Conservation (phyloP, 2,329 filamentous ascomycete genomes). For the Neurospora crassa region DNA sequence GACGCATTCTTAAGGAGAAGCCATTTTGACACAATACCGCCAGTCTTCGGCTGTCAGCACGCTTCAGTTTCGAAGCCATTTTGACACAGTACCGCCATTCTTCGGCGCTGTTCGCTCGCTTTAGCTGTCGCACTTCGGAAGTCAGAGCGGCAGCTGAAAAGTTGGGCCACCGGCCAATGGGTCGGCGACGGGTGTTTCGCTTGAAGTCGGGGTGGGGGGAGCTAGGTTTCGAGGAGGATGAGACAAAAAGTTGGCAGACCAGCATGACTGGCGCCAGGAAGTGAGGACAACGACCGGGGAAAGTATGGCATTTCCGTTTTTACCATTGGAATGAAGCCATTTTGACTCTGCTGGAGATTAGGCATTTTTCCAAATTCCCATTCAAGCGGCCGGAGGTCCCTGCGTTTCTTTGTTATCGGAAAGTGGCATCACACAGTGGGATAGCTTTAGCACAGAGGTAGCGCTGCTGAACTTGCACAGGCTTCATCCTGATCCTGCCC, state of each 20-base stretch:
- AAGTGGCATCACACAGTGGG: background rate
- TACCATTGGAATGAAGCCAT: constrained; percentile 3
- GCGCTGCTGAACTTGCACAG: background rate
- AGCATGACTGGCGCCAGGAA: background rate
- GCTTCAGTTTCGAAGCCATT: background rate
- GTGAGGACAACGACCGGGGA: background rate
- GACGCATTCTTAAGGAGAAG: background rate
- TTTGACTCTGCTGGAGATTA: background rate
- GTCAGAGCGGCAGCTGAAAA: background rate
- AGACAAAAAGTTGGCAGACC: constrained; percentile 9
- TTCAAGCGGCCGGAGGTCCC: background rate
- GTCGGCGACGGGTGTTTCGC: background rate
- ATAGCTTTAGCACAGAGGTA: background rate
- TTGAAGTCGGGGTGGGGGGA: background rate
- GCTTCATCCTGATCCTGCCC: background rate
- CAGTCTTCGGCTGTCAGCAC: background rate
- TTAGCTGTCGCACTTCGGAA: background rate
- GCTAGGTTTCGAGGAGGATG: background rate
- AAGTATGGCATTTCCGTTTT: constrained; percentile 3
- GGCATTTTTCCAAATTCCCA: background rate
- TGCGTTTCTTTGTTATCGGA: background rate
- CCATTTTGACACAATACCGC: background rate
- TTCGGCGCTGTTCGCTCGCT: background rate
- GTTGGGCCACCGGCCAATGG: background rate
- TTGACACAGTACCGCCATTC: too few species aligned